A percentile compares a stretch with the other conserved stretches of the same genome.
Conservation (phyloP, 2,329 filamentous ascomycete genomes). For the Beauveria medogensis region DNA sequence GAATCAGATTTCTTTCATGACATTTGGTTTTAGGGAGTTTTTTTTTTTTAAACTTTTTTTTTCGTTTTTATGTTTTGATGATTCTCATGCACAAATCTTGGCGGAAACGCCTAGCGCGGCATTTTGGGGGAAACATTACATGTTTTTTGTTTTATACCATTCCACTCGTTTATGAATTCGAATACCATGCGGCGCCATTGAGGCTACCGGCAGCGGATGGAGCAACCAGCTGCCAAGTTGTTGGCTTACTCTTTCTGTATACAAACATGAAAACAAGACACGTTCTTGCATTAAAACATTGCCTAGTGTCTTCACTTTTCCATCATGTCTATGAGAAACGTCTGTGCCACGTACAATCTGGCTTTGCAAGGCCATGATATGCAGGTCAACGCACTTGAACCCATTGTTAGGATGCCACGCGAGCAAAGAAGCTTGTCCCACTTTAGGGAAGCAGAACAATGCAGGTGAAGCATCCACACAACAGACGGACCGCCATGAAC, state of each 20-base stretch:
- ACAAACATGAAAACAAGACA: background rate
- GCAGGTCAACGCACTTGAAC: background rate
- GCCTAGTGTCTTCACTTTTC: background rate
- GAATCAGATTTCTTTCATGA: background rate
- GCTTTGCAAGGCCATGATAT: background rate
- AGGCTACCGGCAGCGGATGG: background rate
- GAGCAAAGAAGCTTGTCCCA: background rate
- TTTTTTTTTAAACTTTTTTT: too few relatives aligned
- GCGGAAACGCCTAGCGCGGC: background rate
- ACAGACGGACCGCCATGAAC: too few relatives aligned
- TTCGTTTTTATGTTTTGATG: background rate
- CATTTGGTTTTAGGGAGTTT: background rate
- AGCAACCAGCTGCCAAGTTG: background rate
- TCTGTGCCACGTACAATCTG: background rate
- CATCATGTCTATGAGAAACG: background rate
- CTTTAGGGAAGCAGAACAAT: background rate
- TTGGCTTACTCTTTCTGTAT: background rate
- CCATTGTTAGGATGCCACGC: background rate
- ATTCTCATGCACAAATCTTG: background rate
- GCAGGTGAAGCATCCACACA: too few relatives aligned
- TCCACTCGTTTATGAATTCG: conserved; percentile 3
- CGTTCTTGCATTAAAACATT: background rate
- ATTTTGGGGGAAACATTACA: background rate
- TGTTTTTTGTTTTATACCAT: conserved; percentile 5
- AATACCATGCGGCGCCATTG: conserved; percentile 2